phyloP scores from a whole-genome alignment of 176 grass and related monocot genomes.

The Oryza longistaminata region DNA sequence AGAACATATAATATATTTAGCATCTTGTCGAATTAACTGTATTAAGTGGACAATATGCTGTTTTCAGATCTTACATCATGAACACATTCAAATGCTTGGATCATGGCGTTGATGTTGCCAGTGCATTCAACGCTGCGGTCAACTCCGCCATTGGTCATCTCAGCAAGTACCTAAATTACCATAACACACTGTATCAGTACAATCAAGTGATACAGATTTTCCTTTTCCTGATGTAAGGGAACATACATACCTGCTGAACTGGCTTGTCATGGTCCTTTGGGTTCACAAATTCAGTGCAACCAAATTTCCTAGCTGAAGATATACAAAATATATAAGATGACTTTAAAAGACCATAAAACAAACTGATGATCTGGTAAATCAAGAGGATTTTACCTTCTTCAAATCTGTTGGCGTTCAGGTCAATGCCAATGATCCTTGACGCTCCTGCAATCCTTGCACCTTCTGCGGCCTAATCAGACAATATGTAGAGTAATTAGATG shows the following conservation, averaged over 20 bases:
- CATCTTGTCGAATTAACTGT: neutral
- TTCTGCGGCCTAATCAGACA: constrained; percentile 60
- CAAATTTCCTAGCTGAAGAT: constrained; percentile 76
- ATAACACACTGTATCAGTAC: constrained; percentile 1
- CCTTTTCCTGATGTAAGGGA: neutral
- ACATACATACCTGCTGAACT: constrained; percentile 72
- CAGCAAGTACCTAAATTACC: constrained; percentile 68
- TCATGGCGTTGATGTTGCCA: constrained; percentile 78
- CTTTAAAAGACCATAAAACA: neutral
- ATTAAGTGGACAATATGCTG: neutral
- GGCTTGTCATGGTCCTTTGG: constrained; percentile 72
- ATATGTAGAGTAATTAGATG: constrained; percentile 1
- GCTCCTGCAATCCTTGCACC: constrained; percentile 82
- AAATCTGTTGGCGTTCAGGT: constrained; percentile 73
- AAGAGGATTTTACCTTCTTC: constrained; percentile 57
- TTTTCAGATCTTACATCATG: constrained; percentile 60
- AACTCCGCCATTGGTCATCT: constrained; percentile 85
- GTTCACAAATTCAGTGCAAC: constrained; percentile 81
- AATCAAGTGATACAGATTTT: neutral
- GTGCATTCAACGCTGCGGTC: constrained; percentile 88
- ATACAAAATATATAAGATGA: neutral
- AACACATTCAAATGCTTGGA: constrained; percentile 86
- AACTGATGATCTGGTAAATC: neutral
- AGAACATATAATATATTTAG: neutral
- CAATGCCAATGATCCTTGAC: constrained; percentile 77